These are phyloP conservation scores for Podaxis sp. DNA, from an alignment of 768 basidiomycete species.

Conservation along the genomic window DNA sequence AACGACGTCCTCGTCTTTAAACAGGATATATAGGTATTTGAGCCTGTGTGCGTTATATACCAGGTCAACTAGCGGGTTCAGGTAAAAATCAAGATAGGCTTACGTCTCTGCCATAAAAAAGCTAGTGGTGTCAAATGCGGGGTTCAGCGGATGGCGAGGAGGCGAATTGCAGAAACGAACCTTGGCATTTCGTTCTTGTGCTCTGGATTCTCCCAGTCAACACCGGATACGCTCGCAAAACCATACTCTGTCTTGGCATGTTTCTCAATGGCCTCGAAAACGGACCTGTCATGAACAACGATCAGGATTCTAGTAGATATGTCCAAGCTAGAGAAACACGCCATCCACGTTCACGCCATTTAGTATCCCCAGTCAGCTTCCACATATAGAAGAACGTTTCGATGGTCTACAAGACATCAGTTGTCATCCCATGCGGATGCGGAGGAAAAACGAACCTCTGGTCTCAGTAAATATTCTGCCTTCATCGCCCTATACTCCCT, in stretches of 20 bases:
- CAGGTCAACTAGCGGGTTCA: slow-evolving; percentile 13
- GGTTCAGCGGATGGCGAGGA: background rate
- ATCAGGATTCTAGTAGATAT: slow-evolving; percentile 48
- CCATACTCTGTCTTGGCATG: slow-evolving; percentile 55
- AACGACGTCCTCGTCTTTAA: slow-evolving; percentile 53
- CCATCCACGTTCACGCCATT: slow-evolving; percentile 76
- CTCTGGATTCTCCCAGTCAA: slow-evolving; percentile 36
- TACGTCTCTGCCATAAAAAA: slow-evolving; percentile 27
- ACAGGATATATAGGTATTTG: slow-evolving; percentile 69
- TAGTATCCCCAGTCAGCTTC: slow-evolving; percentile 60
- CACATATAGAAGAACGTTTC: slow-evolving; percentile 73
- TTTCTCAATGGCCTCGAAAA: slow-evolving; percentile 59
- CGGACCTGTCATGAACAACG: slow-evolving; percentile 34
- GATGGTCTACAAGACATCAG: slow-evolving; percentile 46
- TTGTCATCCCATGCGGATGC: too few relatives aligned
- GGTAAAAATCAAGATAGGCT: slow-evolving; percentile 15
- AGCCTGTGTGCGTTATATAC: slow-evolving; percentile 49
- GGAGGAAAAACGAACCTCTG: slow-evolving; percentile 52
- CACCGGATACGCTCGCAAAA: slow-evolving; percentile 53
- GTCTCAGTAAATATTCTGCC: slow-evolving; percentile 56
- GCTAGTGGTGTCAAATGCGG: slow-evolving; percentile 9
- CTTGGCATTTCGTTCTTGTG: slow-evolving; percentile 71
- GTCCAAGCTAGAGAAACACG: slow-evolving; percentile 36
- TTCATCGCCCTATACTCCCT: slow-evolving; percentile 52
- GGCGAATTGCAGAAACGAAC: slow-evolving; percentile 32